These are phyloP conservation scores for Trichoderma sp. DNA, from an alignment of 2,329 filamentous ascomycete genomes.

Conservation along the genomic window DNA sequence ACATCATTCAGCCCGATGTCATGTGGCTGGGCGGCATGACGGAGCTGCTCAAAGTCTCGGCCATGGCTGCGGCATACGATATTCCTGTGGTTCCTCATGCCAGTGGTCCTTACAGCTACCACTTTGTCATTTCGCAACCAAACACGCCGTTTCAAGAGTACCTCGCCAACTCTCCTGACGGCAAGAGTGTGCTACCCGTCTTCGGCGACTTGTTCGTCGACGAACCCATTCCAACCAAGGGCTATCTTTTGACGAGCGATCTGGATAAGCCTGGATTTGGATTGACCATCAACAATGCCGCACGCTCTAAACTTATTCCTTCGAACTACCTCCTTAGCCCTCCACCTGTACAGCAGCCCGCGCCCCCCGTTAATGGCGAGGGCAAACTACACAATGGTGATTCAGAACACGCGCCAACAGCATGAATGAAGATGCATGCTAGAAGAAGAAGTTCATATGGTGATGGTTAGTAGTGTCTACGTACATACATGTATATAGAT, in stretches of 20 bases:
- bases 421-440: neutral
- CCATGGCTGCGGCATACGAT: constrained; percentile 89
- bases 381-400: neutral
- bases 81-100: constrained; percentile 95
- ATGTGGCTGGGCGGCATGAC: constrained; percentile 97
- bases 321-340: constrained; percentile 71
- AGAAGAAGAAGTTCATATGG: neutral
- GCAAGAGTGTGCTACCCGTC: constrained; percentile 75
- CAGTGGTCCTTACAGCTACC: constrained; percentile 90
- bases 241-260: constrained; percentile 72
- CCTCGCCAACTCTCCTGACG: constrained; percentile 87
- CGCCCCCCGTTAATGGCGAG: neutral
- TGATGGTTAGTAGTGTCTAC: neutral
- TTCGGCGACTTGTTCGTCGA: constrained; percentile 85
- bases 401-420: neutral
- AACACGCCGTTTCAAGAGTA: constrained; percentile 97
- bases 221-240: constrained; percentile 82
- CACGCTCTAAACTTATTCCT: constrained; percentile 68
- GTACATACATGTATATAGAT: neutral
- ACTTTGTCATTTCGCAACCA: constrained; percentile 90
- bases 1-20: constrained; percentile 93
- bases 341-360: constrained; percentile 43
- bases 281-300: constrained; percentile 78
- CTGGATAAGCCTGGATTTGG: constrained; percentile 91
- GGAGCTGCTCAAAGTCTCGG: constrained; percentile 83